Evolutionary conservation across 148 eudicot genomes (phyloP).

Genomic region (Gaultheria prostrata): DNA sequence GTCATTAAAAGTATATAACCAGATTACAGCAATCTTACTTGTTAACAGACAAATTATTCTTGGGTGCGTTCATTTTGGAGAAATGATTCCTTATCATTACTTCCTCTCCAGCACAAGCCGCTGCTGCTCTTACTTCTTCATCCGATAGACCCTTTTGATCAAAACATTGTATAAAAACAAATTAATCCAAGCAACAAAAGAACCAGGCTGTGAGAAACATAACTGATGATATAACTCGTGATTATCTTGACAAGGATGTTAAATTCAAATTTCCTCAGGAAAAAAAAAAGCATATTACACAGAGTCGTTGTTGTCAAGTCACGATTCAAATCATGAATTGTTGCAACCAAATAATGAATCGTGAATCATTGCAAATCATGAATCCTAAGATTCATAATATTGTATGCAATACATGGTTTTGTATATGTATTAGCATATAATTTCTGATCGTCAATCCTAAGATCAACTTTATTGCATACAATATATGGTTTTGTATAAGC

Average conservation of each 20-base stretch:
- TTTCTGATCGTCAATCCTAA: too few relatives aligned
- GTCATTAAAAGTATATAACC: background rate
- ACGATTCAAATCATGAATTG: background rate
- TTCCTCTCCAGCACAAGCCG: constrained; percentile 96
- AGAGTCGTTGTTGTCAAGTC: background rate
- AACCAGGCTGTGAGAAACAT: background rate
- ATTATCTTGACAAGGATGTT: background rate
- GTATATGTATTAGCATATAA: background rate
- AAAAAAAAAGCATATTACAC: background rate
- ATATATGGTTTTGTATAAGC: too few relatives aligned
- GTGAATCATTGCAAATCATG: background rate
- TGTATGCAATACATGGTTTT: background rate
- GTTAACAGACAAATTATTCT: constrained; percentile 75
- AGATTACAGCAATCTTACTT: constrained; percentile 55
- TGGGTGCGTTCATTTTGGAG: constrained; percentile 96
- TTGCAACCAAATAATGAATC: background rate
- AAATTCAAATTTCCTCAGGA: background rate
- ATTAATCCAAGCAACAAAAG: background rate
- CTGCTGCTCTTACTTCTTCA: constrained; percentile 94
- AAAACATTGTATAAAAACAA: constrained; percentile 7
- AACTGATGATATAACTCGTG: background rate
- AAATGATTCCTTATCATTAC: constrained; percentile 93
- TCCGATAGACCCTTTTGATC: constrained; percentile 80
- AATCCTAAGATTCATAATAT: background rate
- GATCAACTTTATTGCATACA: too few relatives aligned